Evolutionary conservation across 192 early-diverging fungal species (phyloP).

Genomic region (Coemansia nantahalensis): DNA sequence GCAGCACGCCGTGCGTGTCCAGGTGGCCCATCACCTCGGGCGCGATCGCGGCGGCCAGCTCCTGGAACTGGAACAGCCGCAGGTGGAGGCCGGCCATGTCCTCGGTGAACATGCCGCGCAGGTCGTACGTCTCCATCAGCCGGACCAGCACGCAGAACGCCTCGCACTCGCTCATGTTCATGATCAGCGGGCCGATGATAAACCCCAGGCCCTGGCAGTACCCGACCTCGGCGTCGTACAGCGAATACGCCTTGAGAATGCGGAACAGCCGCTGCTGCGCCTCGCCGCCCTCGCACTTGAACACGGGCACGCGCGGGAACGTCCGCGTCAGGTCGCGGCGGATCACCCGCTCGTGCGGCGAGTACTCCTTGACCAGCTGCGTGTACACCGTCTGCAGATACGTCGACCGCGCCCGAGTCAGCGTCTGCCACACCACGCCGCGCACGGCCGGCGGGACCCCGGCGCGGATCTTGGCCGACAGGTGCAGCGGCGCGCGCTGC

Average conservation of each 20-base stretch:
- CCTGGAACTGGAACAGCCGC: constrained; percentile 82
- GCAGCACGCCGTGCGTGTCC: constrained; percentile 63
- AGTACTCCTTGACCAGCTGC: constrained; percentile 68
- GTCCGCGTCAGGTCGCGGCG: constrained; percentile 90
- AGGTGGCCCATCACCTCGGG: constrained; percentile 81
- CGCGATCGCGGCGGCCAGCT: constrained; percentile 69
- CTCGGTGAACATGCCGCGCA: constrained; percentile 91
- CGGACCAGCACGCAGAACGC: constrained; percentile 94
- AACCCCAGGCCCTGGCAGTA: constrained; percentile 99
- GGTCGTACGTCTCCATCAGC: constrained; percentile 90
- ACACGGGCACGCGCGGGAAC: constrained; percentile 87
- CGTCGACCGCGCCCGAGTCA: constrained; percentile 78
- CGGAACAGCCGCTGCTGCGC: constrained; percentile 87
- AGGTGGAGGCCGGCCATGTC: constrained; percentile 93
- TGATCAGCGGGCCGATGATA: constrained; percentile 85
- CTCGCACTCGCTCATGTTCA: constrained; percentile 94
- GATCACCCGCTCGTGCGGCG: constrained; percentile 88
- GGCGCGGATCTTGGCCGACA: constrained; percentile 36
- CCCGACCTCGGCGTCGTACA: constrained; percentile 93
- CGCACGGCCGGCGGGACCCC: constrained; percentile 84
- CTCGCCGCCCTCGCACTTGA: constrained; percentile 73
- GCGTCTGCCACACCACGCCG: constrained; percentile 89
- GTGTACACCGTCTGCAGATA: constrained; percentile 79
- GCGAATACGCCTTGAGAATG: constrained; percentile 87
- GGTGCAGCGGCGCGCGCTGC: constrained; percentile 31